Conservation (phyloP, 306 rosid species). For the Fragaria ananassa region DNA sequence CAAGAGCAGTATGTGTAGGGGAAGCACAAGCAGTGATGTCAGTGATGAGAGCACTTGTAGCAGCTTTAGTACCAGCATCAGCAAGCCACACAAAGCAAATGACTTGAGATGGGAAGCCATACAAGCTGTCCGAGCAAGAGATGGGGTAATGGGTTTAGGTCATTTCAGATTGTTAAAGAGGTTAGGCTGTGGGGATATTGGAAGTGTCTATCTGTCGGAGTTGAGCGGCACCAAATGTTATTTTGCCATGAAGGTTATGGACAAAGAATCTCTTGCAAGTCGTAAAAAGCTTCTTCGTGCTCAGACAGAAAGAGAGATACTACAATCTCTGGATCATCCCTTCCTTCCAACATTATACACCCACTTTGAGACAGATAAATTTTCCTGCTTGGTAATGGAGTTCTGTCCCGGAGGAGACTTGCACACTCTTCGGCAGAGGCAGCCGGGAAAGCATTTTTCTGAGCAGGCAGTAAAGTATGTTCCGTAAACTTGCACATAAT, state of each 20-base stretch:
- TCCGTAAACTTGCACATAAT: constrained; percentile 22
- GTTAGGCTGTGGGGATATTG: constrained; percentile 98
- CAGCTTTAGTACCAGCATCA: constrained; percentile 86
- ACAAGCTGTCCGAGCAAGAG: constrained; percentile 79
- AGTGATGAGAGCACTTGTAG: constrained; percentile 97
- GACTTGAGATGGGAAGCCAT: constrained; percentile 99
- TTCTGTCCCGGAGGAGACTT: constrained; percentile 99
- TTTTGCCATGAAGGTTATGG: constrained; percentile 99
- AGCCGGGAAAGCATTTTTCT: constrained; percentile 94
- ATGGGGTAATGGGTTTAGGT: constrained; percentile 73
- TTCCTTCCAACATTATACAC: constrained; percentile 94
- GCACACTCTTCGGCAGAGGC: constrained; percentile 95
- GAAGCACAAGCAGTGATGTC: constrained; percentile 95
- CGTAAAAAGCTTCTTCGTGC: constrained; percentile 97
- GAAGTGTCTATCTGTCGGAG: constrained; percentile 95
- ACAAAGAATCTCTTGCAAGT: constrained; percentile 88
- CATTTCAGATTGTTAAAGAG: constrained; percentile 90
- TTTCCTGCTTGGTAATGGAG: constrained; percentile 98
- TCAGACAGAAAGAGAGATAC: constrained; percentile 94
- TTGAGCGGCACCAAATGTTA: constrained; percentile 91
- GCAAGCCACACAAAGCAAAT: constrained; percentile 97
- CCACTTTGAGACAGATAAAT: constrained; percentile 96
- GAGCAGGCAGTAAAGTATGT: constrained; percentile 99
- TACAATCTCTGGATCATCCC: constrained; percentile 93
- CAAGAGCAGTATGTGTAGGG: constrained; percentile 92